Conservation (phyloP, 2,329 filamentous ascomycete genomes). For the Pseudogymnoascus sp. region DNA sequence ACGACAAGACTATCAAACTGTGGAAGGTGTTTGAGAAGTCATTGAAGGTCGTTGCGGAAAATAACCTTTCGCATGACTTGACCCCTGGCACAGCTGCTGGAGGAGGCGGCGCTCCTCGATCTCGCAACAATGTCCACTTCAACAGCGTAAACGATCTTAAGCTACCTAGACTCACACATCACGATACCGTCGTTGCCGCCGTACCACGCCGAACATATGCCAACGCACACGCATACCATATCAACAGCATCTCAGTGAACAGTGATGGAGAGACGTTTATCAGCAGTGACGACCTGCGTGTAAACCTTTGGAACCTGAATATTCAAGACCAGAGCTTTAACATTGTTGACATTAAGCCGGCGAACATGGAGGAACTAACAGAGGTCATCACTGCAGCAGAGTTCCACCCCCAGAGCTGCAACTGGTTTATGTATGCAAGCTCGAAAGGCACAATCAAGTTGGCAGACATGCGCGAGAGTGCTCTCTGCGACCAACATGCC, state of each 20-base stretch:
- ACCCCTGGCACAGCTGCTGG: constrained; percentile 67
- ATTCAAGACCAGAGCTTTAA: constrained; percentile 99
- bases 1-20: constrained; percentile 99
- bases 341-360: constrained; percentile 98
- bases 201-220: constrained; percentile 94
- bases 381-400: constrained; percentile 98
- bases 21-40: constrained; percentile 99
- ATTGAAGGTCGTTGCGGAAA: constrained; percentile 96
- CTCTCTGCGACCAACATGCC: constrained; percentile 88
- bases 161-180: constrained; percentile 90
- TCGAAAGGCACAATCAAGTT: constrained; percentile 98
- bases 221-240: constrained; percentile 97
- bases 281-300: constrained; percentile 92
- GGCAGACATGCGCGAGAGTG: constrained; percentile 96
- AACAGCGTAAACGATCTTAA: constrained; percentile 76
- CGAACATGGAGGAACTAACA: constrained; percentile 98
- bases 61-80: constrained; percentile 91
- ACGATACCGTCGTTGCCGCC: constrained; percentile 95
- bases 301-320: constrained; percentile 98
- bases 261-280: constrained; percentile 99
- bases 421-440: constrained; percentile 99
- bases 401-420: constrained; percentile 94
- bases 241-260: constrained; percentile 99
- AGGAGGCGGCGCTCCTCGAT: constrained; percentile 69
- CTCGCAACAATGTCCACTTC: constrained; percentile 66